These are phyloP conservation scores for Thymus mandschuricus DNA, from an alignment of 257 asterid genomes.

Conservation along the genomic window DNA sequence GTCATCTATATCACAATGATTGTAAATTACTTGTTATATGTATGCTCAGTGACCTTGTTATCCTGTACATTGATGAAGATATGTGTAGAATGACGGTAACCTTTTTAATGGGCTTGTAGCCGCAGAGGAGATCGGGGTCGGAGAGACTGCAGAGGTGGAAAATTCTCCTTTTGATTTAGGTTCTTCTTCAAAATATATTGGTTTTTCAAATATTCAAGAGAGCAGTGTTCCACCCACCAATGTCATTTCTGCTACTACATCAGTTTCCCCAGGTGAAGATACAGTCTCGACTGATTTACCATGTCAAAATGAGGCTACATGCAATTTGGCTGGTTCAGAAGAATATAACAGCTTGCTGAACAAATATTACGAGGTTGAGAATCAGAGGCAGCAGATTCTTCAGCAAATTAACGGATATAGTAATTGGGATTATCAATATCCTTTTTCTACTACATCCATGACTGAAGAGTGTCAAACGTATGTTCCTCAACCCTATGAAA, in stretches of 20 bases:
- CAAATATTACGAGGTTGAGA: constrained; percentile 79
- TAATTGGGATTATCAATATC: constrained; percentile 47
- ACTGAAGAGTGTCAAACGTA: constrained; percentile 42
- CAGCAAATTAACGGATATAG: constrained; percentile 68
- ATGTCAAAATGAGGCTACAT: constrained; percentile 39
- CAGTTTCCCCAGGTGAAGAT: constrained; percentile 28
- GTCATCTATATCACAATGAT: too few relatives aligned
- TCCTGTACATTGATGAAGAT: constrained; percentile 38
- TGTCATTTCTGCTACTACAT: constrained; percentile 34
- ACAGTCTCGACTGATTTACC: constrained; percentile 36
- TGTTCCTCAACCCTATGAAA: constrained; percentile 41
- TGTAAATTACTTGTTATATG: too few relatives aligned
- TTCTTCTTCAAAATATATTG: constrained; percentile 27
- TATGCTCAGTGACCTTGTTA: too few relatives aligned
- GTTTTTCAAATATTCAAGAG: constrained; percentile 31
- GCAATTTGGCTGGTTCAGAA: constrained; percentile 44
- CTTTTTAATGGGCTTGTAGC: constrained; percentile 27
- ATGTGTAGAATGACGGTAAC: constrained; percentile 34
- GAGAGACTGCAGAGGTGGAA: constrained; percentile 33
- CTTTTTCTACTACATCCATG: constrained; percentile 31
- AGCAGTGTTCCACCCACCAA: constrained; percentile 21
- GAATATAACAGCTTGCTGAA: constrained; percentile 56
- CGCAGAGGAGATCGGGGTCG: constrained; percentile 36
- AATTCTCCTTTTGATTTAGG: constrained; percentile 21
- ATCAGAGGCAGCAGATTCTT: constrained; percentile 69